Conservation (phyloP, 495 filamentous ascomycete genomes). For the Tuber umbilicatum region DNA sequence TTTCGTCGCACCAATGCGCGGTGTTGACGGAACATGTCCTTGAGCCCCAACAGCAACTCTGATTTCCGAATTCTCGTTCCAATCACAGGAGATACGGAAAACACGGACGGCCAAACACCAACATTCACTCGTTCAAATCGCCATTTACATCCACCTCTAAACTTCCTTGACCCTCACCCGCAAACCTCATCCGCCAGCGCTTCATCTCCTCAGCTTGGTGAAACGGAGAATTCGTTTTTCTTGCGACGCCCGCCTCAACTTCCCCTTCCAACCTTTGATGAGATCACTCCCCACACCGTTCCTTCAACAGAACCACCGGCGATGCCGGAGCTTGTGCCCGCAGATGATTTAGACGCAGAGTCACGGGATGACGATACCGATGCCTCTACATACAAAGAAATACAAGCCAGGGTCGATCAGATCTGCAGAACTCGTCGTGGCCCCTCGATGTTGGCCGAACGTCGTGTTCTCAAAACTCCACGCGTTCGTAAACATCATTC, state of each 20-base stretch:
- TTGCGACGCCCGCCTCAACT: neutral
- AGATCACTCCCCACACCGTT: neutral
- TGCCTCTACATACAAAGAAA: neutral
- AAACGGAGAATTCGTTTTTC: neutral
- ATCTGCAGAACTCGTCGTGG: neutral
- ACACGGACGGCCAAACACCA: neutral
- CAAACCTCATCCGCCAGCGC: neutral
- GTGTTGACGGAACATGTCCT: slow-evolving; percentile 39
- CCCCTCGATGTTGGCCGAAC: neutral
- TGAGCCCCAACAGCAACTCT: neutral
- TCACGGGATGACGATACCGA: neutral
- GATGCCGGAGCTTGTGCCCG: slow-evolving; percentile 1
- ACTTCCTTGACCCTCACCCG: neutral
- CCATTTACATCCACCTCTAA: neutral
- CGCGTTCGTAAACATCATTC: slow-evolving; percentile 24
- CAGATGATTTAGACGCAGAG: neutral
- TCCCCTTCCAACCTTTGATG: neutral
- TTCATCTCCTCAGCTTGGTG: neutral
- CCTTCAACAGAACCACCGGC: neutral
- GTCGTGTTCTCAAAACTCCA: slow-evolving; percentile 26
- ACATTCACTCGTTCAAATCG: neutral
- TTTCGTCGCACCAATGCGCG: slow-evolving; percentile 32
- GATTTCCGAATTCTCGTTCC: neutral
- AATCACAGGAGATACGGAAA: neutral
- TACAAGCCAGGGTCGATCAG: neutral